Evolutionary conservation across 306 rosid genomes (phyloP), one percentile per base, ranked within the genome.

Genomic region (Cicer chorassanicum): DNA sequence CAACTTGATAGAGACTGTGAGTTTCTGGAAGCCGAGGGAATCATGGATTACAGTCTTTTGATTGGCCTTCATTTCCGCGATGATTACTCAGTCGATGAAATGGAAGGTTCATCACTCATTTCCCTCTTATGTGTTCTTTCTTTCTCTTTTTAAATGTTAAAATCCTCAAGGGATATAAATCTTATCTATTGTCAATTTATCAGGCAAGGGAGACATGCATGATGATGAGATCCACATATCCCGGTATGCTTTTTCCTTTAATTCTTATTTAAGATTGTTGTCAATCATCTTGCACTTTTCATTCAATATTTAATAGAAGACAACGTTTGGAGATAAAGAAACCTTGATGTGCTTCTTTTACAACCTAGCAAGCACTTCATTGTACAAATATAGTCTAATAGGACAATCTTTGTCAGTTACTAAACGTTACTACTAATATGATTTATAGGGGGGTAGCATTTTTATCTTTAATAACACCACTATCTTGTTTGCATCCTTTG

Each of bases 31-130:
- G 68, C 86, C 10, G 90, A 80, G 74, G 86, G 88, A 73, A 87
- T 87, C 80, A 87, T 87, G 90, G 90, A 87, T 82, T 87, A 87
- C 50, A 87, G 88, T 70, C 86, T 87, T 82, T 73, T 87, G 65
- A 80, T 87, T 21, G 90, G 90, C 51, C 72, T 87, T 80, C 88
- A 87, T 72, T 82, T 87, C 65, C 81, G 87, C 34, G 73, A 84
- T 80, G 86, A 79, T 73, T 62, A 14, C 72, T 73, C 80, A 4
- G 53, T 75, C 66, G 87, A 84, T 74, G 90, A 76, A 54, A 76
- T 67, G 79, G 74, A 44, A 74, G 65, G 68, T 48, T 79, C 86
- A 11, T 78, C 82, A 2, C 41, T 72, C 29, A 45, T 39, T 70
- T 72, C 50, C 50, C 14, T 11, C 14, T 67, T 56, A 10, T 19